These are phyloP conservation scores for Phragmites australis DNA, from an alignment of 176 grass and related monocot species.

Conservation along the genomic window DNA sequence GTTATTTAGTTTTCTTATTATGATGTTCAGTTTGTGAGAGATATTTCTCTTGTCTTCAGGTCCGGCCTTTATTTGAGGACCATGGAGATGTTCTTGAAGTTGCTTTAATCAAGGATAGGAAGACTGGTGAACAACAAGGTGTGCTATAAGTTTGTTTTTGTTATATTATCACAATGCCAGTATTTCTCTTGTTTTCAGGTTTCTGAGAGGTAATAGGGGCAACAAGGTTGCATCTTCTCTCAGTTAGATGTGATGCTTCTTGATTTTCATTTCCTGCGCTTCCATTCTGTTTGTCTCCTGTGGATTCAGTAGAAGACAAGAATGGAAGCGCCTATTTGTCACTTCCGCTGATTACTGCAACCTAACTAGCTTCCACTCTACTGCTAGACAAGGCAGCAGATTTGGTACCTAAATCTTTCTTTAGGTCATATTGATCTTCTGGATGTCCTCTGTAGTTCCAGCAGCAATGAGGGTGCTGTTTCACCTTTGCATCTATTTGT, in stretches of 20 bases:
- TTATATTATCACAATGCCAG: conserved; percentile 46
- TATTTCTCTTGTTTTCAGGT: conserved; percentile 85
- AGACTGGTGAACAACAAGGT: conserved; percentile 98
- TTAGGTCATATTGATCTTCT: conserved; percentile 35
- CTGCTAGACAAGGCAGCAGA: conserved; percentile 46
- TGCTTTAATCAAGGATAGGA: conserved; percentile 96
- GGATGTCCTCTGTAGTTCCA: conserved; percentile 34
- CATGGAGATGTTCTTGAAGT: conserved; percentile 98
- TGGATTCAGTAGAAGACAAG: conserved; percentile 61
- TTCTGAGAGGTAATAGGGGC: conserved; percentile 66
- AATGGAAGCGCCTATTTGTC: conserved; percentile 52
- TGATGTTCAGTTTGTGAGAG: conserved; percentile 15
- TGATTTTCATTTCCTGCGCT: conserved; percentile 56
- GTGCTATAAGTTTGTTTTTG: conserved; percentile 40
- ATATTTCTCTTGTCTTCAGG: conserved; percentile 43
- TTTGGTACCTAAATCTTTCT: conserved; percentile 39
- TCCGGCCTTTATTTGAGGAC: conserved; percentile 94
- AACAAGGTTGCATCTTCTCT: conserved; percentile 71
- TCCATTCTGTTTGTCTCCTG: conserved; percentile 58
- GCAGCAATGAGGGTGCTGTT: conserved; percentile 24
- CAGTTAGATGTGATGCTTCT: conserved; percentile 69
- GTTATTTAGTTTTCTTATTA: conserved; percentile 7
- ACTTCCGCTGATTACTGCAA: conserved; percentile 42
- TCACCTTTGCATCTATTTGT: conserved; percentile 39
- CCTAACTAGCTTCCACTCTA: conserved; percentile 47